A percentile compares a stretch with the other conserved stretches of the same genome.
Evolutionary conservation across 805 yeast genomes (phyloP).

Genomic region (Wickerhamiella azyma): DNA sequence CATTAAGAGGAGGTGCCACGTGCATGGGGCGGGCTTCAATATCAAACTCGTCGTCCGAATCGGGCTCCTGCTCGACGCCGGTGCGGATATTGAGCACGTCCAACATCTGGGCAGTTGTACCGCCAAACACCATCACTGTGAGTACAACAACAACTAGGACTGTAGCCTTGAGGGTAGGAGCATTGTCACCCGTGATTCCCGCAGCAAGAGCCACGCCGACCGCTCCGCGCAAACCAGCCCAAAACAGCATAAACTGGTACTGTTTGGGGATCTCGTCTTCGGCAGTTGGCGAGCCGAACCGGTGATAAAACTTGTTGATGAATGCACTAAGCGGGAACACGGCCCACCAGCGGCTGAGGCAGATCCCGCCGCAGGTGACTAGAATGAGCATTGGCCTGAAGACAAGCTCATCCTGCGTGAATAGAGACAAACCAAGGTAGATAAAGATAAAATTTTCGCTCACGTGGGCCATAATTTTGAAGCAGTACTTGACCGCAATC

Average conservation of each 20-base stretch:
- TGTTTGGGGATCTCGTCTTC: slow-evolving; percentile 89
- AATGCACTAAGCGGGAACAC: slow-evolving; percentile 85
- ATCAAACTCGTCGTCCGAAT: slow-evolving; percentile 90
- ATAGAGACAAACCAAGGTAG: slow-evolving; percentile 81
- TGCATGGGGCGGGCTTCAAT: slow-evolving; percentile 40
- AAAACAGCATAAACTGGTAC: slow-evolving; percentile 96
- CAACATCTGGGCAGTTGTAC: slow-evolving; percentile 96
- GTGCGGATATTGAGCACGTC: slow-evolving; percentile 87
- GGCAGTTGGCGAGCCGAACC: slow-evolving; percentile 21
- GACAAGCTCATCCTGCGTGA: slow-evolving; percentile 90
- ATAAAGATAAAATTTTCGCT: slow-evolving; percentile 95
- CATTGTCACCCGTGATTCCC: slow-evolving; percentile 91
- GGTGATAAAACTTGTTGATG: slow-evolving; percentile 55
- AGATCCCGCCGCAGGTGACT: slow-evolving; percentile 76
- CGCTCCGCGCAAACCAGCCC: slow-evolving; percentile 99
- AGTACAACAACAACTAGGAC: slow-evolving; percentile 92
- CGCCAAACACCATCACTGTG: slow-evolving; percentile 93
- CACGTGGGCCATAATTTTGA: slow-evolving; percentile 85
- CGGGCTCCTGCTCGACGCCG: slow-evolving; percentile 73
- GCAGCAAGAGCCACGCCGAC: slow-evolving; percentile 98
- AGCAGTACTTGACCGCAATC: slow-evolving; percentile 87
- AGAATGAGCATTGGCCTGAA: slow-evolving; percentile 89
- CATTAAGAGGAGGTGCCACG: background rate
- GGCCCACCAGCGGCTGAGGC: slow-evolving; percentile 93
- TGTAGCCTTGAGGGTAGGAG: slow-evolving; percentile 79